Evolutionary conservation across 2,329 filamentous ascomycete species (phyloP), one percentile per base, ranked within the genome.

Genomic region (Nemania sp.): DNA sequence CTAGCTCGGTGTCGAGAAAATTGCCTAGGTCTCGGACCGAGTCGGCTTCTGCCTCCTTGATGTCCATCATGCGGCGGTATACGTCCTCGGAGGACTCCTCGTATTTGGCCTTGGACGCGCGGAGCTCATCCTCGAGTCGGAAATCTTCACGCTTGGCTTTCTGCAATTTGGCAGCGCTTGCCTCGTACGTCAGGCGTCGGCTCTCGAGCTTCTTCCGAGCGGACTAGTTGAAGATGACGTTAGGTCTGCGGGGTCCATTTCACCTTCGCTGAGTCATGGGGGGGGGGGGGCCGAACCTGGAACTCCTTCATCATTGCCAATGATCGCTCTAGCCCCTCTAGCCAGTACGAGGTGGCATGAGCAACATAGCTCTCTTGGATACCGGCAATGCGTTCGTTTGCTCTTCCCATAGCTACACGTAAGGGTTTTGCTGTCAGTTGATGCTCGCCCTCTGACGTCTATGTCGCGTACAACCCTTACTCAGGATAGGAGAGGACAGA

Each of bases 291-390:
- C 74, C 83, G 56, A 82, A 94, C 90, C 83, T 97, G 92, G 71
- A 97, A 98, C 73, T 98, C 95, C 75, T 96, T 97, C 91, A 98
- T 94, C 83, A 97, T 95, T 37, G 91, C 88, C 54, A 97, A 77
- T 25, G 90, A 96, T 67, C 92, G 83, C 75, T 98, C 94, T 20
- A 97, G 80, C n/a, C 90, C 92, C 74, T 97, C 92, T 59, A 96
- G 82, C 94, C 94, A 97, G 73, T 85, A 90, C 35, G 86, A 84
- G 15, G 90, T 96, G 64, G 92, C 89, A 69, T 90, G 85, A 35
- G 86, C 82, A 47, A 92, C 86, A 71, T 94, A 97, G 21, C 82
- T 86, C 74, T 97, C 94, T 76, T 98, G 94, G 57, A 92, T 84
- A 49, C 91, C 87, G 11, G 91, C 91, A 66, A 97, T 84, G 54